Conservation (phyloP, 2,329 filamentous ascomycete genomes). For the Aureobasidium sp. region DNA sequence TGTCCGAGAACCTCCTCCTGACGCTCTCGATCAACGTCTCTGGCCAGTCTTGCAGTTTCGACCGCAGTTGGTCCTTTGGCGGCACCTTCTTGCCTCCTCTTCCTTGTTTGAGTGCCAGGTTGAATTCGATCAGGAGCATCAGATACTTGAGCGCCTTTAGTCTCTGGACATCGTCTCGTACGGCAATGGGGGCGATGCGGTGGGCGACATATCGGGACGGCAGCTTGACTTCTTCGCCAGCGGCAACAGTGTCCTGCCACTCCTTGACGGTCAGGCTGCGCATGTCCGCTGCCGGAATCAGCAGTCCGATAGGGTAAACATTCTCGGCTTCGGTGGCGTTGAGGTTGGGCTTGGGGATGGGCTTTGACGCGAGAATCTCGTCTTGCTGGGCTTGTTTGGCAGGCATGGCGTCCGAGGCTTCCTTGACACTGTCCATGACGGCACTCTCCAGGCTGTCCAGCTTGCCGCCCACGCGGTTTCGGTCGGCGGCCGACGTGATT, state of each 20-base stretch:
- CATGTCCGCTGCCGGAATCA: constrained; percentile 63
- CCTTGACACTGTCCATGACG: constrained; percentile 57
- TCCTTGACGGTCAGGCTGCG: constrained; percentile 62
- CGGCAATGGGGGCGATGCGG: constrained; percentile 53
- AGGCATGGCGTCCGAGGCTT: constrained; percentile 58
- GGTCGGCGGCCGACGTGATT: constrained; percentile 43
- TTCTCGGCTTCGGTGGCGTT: constrained; percentile 61
- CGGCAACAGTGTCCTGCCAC: constrained; percentile 63
- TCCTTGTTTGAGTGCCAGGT: constrained; percentile 32
- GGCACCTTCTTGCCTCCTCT: constrained; percentile 46
- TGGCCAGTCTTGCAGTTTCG: constrained; percentile 49
- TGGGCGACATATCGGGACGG: constrained; percentile 59
- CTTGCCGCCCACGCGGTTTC: constrained; percentile 39
- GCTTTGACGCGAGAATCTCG: constrained; percentile 60
- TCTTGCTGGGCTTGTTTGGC: constrained; percentile 59
- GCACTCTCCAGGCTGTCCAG: constrained; percentile 51
- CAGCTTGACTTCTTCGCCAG: constrained; percentile 50
- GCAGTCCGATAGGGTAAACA: constrained; percentile 60
- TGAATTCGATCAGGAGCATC: constrained; percentile 42
- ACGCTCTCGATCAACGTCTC: constrained; percentile 60
- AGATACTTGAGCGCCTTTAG: constrained; percentile 46
- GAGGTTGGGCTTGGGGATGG: constrained; percentile 63
- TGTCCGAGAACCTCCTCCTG: constrained; percentile 61
- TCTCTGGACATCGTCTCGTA: constrained; percentile 43
- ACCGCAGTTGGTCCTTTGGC: constrained; percentile 54